Evolutionary conservation across 345 rosid species (phyloP), one percentile per base, ranked within the genome.

Genomic region (Citrus inodora): DNA sequence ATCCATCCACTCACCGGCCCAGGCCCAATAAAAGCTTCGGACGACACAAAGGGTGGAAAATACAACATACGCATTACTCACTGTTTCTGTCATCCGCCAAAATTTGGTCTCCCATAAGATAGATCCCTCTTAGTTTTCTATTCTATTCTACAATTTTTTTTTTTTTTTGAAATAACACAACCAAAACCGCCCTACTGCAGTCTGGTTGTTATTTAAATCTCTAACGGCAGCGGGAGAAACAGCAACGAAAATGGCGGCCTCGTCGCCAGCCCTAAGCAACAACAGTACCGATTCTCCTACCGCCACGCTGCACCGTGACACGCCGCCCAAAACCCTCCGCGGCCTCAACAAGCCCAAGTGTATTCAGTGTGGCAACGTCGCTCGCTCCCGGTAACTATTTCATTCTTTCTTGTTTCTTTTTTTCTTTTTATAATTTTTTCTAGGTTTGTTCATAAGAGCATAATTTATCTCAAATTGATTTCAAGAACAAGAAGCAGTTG

Each of bases 341-440:
- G 98, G 98, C 28, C 99, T 94, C 76, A 96, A 92, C 80, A 96
- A 96, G 81, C 98, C 99, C 33, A 96, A 94, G 89, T 96, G 98
- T 80, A 92, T 91, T 48, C 95, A 91, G 83, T 94, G 99, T 70
- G 98, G 98, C 80, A 94, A 96, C 84, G 98, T 96, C 74, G 98
- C 98, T 78, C 98, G 99, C 67, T 96, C 99, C 76, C 91, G 98
- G 99, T 88, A 80, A 56, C 35, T 28, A 30, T 33, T 60, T 60
- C 63, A 14, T 21, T 10, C 4, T 73, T 30, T 9, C 0, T 24
- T 33, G n/a, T 14, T 48, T 30, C 28, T 46, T 64, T 27, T 32
- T 74, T 62, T n/a, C 14, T 35, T 30, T 6, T 56, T 48, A 17
- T 73, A 16, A 14, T 0, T 6, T 33, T 11, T 6, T 11, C 1